A percentile compares a stretch with the other conserved stretches of the same genome.
phyloP scores from a whole-genome alignment of 169 alveolate genomes.

The Eimeria falciformis region DNA sequence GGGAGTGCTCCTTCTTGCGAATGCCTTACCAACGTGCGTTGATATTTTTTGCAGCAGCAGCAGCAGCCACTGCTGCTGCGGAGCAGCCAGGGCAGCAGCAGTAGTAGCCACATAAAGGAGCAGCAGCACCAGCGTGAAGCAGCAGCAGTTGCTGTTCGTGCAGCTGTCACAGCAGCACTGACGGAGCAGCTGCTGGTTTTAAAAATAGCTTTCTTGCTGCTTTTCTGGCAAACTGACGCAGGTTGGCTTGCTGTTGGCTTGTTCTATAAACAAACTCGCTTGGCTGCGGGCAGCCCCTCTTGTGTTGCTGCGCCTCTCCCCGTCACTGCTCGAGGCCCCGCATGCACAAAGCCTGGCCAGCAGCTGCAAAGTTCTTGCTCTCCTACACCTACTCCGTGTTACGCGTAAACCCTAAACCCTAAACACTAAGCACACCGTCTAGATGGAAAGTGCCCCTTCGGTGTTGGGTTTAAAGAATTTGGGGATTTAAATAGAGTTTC shows the following conservation, averaged over 20 bases:
- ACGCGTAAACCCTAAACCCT: conserved; percentile 11
- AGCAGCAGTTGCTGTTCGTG: neutral
- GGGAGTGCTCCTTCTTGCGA: conserved; percentile 31
- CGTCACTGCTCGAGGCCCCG: conserved; percentile 21
- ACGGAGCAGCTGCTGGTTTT: neutral
- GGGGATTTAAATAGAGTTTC: too few relatives aligned
- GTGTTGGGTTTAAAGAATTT: too few relatives aligned
- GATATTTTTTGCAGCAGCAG: neutral
- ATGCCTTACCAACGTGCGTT: conserved; percentile 39
- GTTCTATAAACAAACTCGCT: conserved; percentile 55
- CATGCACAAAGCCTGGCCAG: neutral
- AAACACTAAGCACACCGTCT: conserved; percentile 7
- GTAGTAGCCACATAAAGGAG: too few relatives aligned
- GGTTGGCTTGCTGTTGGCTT: conserved; percentile 45
- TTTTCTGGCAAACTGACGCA: neutral
- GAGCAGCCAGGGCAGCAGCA: neutral
- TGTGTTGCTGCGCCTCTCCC: conserved; percentile 38
- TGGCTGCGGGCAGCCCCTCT: conserved; percentile 51
- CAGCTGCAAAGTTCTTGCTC: conserved; percentile 19
- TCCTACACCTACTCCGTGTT: conserved; percentile 36
- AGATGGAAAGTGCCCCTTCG: too few relatives aligned
- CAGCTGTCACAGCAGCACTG: neutral
- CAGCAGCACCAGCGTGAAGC: too few relatives aligned
- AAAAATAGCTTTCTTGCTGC: neutral
- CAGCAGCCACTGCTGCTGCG: too few relatives aligned